Evolutionary conservation across 805 yeast species (phyloP), one percentile per base, ranked within the genome.

Genomic region (Nakazawaea populi): DNA sequence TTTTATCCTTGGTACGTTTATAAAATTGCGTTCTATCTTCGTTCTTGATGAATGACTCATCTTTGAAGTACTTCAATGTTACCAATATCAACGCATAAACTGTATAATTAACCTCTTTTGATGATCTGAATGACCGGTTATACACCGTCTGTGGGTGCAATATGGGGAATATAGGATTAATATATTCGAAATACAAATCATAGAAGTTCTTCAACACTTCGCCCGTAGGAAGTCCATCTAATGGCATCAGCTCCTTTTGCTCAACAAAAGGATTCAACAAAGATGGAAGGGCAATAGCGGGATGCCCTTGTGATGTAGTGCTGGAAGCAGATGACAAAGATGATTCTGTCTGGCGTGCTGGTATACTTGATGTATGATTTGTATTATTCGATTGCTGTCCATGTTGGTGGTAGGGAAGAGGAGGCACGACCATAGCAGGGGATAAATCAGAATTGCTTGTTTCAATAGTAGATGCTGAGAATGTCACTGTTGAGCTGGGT

Each of bases 81-180:
- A 58, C 52, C 49, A 60, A 36, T 5, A 57, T 44, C n/a, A 60
- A 49, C 6, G 58, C 59, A 42, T 56, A 58, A 5, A 37, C 28
- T 5, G 43, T 31, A 38, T 27, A 44, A 5, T 9, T 9, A 36
- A 42, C 30, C 11, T 37, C 47, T 27, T 36, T 47, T 18, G 36
- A 24, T 12, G 37, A 30, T 32, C 42, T 34, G 43, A 47, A 48
- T 43, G 46, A 18, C 43, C 35, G 48, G 28, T 45, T 41, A 38
- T 43, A 44, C 7, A 54, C 42, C 28, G 42, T 41, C 24, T 42
- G n/a, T 8, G 58, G 58, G 39, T 56, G 58, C 12, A 56, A 30
- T 4, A 56, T 48, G 18, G 59, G 59, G 42, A 55, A 55, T 11
- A 51, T 53, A 8, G 56, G 53, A 44, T 48, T 52, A 1, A 56